A percentile compares a stretch with the other conserved stretches of the same genome.
Conservation (phyloP, 441 rosid species). For the Raphanus hybrid region DNA sequence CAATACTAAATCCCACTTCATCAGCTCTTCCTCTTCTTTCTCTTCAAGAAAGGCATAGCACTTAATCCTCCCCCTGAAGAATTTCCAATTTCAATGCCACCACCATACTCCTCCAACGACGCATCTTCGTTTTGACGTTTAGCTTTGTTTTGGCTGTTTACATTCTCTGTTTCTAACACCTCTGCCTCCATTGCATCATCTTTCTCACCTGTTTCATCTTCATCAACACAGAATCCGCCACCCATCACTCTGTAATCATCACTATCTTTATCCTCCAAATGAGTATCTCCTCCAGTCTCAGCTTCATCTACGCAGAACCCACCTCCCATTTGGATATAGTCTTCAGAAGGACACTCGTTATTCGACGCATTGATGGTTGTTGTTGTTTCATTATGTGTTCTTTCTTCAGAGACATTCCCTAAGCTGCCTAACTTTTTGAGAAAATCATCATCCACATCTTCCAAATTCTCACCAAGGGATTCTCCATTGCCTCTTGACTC, state of each 20-base stretch:
- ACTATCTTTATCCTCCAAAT: conserved; percentile 37
- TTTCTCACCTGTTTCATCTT: conserved; percentile 44
- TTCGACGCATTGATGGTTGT: conserved; percentile 31
- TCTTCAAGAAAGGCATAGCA: conserved; percentile 80
- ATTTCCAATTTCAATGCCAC: conserved; percentile 17
- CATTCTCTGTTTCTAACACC: conserved; percentile 17
- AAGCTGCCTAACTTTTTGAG: conserved; percentile 16
- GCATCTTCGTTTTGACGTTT: conserved; percentile 31
- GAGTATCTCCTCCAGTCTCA: conserved; percentile 45
- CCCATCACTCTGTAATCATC: conserved; percentile 60
- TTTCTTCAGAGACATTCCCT: conserved; percentile 31
- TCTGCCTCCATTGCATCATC: conserved; percentile 36
- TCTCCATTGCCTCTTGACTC: conserved; percentile 37
- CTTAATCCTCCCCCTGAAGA: conserved; percentile 50
- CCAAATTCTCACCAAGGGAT: conserved; percentile 35
- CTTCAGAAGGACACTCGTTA: conserved; percentile 32
- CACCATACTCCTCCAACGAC: conserved; percentile 28
- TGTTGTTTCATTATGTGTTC: conserved; percentile 34
- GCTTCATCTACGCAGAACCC: conserved; percentile 62
- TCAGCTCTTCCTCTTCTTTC: conserved; percentile 65
- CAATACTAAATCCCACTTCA: not conserved
- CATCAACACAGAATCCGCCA: conserved; percentile 77
- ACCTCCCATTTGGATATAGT: conserved; percentile 55
- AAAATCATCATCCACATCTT: conserved; percentile 32
- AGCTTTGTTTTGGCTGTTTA: conserved; percentile 23